These are phyloP conservation scores for Nemania serpens DNA, from an alignment of 2,329 filamentous ascomycete species.

Conservation along the genomic window DNA sequence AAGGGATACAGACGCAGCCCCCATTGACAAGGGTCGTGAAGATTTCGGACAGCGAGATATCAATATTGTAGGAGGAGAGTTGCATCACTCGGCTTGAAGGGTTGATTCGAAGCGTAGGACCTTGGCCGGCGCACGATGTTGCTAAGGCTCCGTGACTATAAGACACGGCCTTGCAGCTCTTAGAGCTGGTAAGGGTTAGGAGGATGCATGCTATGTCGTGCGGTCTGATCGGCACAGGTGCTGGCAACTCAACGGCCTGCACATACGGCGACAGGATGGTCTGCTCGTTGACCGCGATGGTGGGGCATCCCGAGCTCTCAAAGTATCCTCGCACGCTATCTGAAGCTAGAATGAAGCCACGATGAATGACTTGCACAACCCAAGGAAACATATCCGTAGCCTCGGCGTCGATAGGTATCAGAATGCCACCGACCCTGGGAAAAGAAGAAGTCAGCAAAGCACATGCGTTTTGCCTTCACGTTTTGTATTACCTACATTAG, in stretches of 20 bases:
- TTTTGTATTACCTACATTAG: constrained; percentile 63
- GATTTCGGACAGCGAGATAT: constrained; percentile 58
- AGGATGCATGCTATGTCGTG: constrained; percentile 64
- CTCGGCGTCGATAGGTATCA: constrained; percentile 55
- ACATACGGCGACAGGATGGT: constrained; percentile 45
- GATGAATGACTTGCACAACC: constrained; percentile 50
- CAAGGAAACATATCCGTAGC: constrained; percentile 48
- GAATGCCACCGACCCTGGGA: constrained; percentile 51
- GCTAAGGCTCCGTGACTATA: constrained; percentile 65
- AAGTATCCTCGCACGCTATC: constrained; percentile 49
- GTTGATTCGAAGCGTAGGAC: constrained; percentile 54
- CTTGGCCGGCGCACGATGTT: constrained; percentile 58
- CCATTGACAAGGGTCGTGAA: constrained; percentile 57
- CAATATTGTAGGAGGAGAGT: constrained; percentile 60
- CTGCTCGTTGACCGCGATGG: constrained; percentile 49
- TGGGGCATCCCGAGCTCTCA: constrained; percentile 46
- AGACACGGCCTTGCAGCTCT: constrained; percentile 63
- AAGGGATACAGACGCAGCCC: constrained; percentile 56
- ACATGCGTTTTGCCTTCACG: background rate
- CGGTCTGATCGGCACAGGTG: constrained; percentile 43
- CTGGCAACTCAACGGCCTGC: constrained; percentile 37
- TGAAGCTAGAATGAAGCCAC: constrained; percentile 51
- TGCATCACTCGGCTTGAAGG: constrained; percentile 61
- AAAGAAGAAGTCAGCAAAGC: constrained; percentile 3
- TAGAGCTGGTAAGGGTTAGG: constrained; percentile 62